These are phyloP conservation scores for Mucor circinelloides DNA, from an alignment of 371 early-diverging fungal species.

Conservation along the genomic window DNA sequence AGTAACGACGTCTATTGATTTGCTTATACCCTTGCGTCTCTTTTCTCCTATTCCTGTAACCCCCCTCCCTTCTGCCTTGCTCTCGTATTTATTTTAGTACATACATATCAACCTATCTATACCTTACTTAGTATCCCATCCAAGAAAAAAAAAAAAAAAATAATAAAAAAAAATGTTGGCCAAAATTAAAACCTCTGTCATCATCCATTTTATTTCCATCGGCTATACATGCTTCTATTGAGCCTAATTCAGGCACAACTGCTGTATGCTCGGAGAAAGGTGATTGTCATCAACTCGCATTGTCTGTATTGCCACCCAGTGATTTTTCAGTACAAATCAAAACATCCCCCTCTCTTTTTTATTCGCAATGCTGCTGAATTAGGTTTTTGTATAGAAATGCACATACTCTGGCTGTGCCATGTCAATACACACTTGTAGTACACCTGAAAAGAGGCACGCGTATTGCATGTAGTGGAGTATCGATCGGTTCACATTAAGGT, in stretches of 20 bases:
- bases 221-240: background rate
- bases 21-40: constrained; percentile 9
- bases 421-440: too few relatives aligned
- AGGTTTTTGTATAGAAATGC: background rate
- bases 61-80: background rate
- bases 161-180: background rate
- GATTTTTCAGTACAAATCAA: background rate
- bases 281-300: background rate
- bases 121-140: background rate
- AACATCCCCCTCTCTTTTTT: background rate
- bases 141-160: background rate
- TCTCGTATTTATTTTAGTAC: background rate
- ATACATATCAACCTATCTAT: background rate
- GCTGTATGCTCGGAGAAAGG: background rate
- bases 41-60: background rate
- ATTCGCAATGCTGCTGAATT: background rate
- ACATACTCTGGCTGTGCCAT: background rate
- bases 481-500: background rate
- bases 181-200: background rate
- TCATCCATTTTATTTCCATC: background rate
- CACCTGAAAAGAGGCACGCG: background rate
- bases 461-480: background rate
- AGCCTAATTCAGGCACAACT: background rate
- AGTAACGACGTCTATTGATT: constrained; percentile 5
- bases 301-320: background rate